A percentile compares a stretch with the other conserved stretches of the same genome.
Conservation (phyloP, 2,329 filamentous ascomycete genomes). For the Aspergillus aculeatinus region DNA sequence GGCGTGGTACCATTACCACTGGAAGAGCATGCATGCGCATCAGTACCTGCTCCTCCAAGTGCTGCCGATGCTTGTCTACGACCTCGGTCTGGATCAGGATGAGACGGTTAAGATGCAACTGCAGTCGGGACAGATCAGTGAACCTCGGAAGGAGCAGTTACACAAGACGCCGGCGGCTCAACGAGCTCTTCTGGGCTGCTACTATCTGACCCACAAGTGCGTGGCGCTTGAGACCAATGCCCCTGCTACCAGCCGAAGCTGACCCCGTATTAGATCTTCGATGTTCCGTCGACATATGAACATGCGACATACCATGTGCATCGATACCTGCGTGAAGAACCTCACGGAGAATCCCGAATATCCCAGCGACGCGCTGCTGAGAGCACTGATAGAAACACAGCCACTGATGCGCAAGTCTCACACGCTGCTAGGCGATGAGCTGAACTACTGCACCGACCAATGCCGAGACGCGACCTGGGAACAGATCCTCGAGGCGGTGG, state of each 20-base stretch:
- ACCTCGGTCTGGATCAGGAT: conserved; percentile 3
- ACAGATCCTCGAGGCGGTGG: not conserved
- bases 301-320: conserved; percentile 14
- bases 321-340: conserved; percentile 7
- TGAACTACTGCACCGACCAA: not conserved
- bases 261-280: conserved; percentile 1
- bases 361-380: conserved; percentile 9
- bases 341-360: conserved; percentile 6
- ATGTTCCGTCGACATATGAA: conserved; percentile 12
- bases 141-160: not conserved
- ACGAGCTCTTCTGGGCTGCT: conserved; percentile 12
- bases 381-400: conserved; percentile 2
- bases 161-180: conserved; percentile 1
- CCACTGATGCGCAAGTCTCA: not conserved
- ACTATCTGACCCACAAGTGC: conserved; percentile 11
- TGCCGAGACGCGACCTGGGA: not conserved
- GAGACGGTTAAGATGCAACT: conserved; percentile 5
- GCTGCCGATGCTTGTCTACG: conserved; percentile 6
- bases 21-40: conserved; percentile 8
- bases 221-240: not conserved
- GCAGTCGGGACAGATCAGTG: not conserved
- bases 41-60: conserved; percentile 14
- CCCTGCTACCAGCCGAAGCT: not conserved
- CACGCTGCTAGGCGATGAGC: not conserved
- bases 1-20: conserved; percentile 16